Evolutionary conservation across 352 stramenopile species (phyloP).

Genomic region (Phytophthora syringae): DNA sequence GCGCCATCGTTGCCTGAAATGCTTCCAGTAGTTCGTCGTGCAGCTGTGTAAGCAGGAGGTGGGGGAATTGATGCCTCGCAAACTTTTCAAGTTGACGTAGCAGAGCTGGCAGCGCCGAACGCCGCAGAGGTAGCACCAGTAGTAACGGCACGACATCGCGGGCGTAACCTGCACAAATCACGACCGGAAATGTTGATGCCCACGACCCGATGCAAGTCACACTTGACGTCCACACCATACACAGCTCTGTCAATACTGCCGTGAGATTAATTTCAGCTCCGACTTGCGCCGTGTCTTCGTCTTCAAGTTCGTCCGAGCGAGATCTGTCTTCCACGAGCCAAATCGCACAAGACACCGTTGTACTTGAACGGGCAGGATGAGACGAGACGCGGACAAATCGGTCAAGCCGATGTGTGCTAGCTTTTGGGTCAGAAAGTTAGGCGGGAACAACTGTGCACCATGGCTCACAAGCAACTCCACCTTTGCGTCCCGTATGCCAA

Average conservation of each 20-base stretch:
- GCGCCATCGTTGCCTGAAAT: not conserved
- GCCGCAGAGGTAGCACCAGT: conserved; percentile 14
- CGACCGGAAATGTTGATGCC: conserved; percentile 8
- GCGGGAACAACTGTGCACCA: conserved; percentile 19
- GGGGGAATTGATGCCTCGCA: not conserved
- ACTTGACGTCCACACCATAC: conserved; percentile 15
- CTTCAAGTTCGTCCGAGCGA: not conserved
- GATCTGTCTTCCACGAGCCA: conserved; percentile 10
- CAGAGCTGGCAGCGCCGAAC: not conserved
- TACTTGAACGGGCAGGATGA: conserved; percentile 8
- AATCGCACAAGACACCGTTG: not conserved
- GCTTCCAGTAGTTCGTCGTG: conserved; percentile 25
- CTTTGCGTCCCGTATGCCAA: conserved; percentile 1
- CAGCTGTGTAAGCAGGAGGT: conserved; percentile 15
- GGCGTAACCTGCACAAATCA: conserved; percentile 25
- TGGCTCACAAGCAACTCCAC: conserved; percentile 16
- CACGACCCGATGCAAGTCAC: not conserved
- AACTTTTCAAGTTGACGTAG: conserved; percentile 27
- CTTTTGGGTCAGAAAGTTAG: not conserved
- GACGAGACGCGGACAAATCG: too few species aligned
- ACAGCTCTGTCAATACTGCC: conserved; percentile 16
- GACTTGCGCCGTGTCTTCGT: not conserved
- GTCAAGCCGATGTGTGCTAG: not conserved
- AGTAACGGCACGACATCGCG: conserved; percentile 27
- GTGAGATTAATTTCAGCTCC: not conserved